Evolutionary conservation across 352 stramenopile genomes (phyloP).

Genomic region (Pilasporangium apinafurcum): DNA sequence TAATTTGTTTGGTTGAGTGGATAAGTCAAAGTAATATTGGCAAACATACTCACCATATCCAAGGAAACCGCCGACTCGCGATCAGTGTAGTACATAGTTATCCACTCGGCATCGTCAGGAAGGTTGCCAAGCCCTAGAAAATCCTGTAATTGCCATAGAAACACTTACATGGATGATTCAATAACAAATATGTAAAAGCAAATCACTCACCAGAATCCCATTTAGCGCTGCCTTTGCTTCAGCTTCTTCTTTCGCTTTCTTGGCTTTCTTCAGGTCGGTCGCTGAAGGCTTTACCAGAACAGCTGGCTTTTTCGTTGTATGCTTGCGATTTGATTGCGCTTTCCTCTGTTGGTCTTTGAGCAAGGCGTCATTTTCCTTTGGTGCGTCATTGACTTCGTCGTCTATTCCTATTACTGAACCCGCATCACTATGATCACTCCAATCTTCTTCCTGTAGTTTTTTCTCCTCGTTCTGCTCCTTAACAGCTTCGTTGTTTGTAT

Average conservation of each 20-base stretch:
- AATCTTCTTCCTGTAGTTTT: background rate
- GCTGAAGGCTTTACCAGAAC: conserved; percentile 18
- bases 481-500: background rate
- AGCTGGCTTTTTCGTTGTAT: conserved; percentile 9
- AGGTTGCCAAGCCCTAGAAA: conserved; percentile 73
- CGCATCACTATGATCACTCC: background rate
- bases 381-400: conserved; percentile 16
- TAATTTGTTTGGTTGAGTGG: too few species aligned
- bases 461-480: background rate
- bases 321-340: conserved; percentile 4
- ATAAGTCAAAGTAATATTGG: background rate
- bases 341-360: conserved; percentile 16
- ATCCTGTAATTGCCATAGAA: conserved; percentile 19
- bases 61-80: conserved; percentile 55
- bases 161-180: background rate
- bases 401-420: background rate
- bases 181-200: background rate
- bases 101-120: conserved; percentile 67
- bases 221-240: conserved; percentile 54
- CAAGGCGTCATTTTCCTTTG: conserved; percentile 36
- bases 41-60: conserved; percentile 33
- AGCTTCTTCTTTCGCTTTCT: conserved; percentile 40
- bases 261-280: conserved; percentile 13
- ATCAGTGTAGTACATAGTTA: conserved; percentile 73
- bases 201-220: conserved; percentile 34